A percentile compares a stretch with the other conserved stretches of the same genome.
phyloP scores from a whole-genome alignment of 1,284 basidiomycete species.

The Ustanciosporium gigantosporum region DNA sequence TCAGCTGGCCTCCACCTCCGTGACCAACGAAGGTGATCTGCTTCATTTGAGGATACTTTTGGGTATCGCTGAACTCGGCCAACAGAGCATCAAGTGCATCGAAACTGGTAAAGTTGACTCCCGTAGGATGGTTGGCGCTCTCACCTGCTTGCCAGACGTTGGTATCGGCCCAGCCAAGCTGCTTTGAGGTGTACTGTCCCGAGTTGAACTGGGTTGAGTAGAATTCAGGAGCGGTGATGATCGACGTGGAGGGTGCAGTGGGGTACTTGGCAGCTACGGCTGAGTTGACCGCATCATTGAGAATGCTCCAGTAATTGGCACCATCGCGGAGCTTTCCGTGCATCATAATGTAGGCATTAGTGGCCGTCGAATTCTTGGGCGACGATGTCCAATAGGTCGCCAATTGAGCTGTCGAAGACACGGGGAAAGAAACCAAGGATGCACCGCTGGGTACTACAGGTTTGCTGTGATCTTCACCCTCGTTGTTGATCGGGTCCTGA shows the following conservation, averaged over 20 bases:
- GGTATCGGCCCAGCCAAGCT: conserved; percentile 47
- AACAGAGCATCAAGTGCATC: conserved; percentile 55
- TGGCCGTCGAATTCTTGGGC: conserved; percentile 30
- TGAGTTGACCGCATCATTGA: conserved; percentile 40
- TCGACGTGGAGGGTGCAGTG: conserved; percentile 21
- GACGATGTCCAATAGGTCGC: conserved; percentile 45
- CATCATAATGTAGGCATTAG: conserved; percentile 55
- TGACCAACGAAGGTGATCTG: conserved; percentile 57
- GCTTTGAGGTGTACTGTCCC: conserved; percentile 42
- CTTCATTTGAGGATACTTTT: conserved; percentile 47
- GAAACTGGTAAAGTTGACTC: conserved; percentile 42
- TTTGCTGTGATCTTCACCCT: conserved; percentile 36
- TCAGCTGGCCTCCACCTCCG: conserved; percentile 56
- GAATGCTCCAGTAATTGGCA: conserved; percentile 45
- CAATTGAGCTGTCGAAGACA: conserved; percentile 14
- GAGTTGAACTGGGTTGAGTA: conserved; percentile 50
- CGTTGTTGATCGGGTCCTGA: conserved; percentile 18
- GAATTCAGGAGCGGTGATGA: conserved; percentile 55
- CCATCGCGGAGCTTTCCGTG: conserved; percentile 55
- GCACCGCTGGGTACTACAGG: conserved; percentile 38
- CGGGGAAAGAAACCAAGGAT: conserved; percentile 30
- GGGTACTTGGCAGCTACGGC: conserved; percentile 27
- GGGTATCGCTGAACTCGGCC: conserved; percentile 39
- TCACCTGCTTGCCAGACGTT: conserved; percentile 56
- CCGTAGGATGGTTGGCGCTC: conserved; percentile 42